Evolutionary conservation across 192 early-diverging fungal species (phyloP).

Genomic region (Coemansia sp.): DNA sequence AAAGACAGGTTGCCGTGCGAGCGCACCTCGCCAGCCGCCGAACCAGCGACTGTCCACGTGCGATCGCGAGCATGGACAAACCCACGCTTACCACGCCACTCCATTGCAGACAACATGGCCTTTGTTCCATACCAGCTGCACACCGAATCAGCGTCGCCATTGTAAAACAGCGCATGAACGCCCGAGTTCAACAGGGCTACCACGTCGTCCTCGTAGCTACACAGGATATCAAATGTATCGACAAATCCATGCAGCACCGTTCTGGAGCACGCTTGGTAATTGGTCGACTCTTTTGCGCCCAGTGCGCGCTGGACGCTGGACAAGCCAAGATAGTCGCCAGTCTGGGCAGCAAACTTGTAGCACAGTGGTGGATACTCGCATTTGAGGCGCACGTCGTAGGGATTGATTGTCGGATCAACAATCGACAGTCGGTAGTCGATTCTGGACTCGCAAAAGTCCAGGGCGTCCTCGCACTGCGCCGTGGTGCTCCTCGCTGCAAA

Average conservation of each 20-base stretch:
- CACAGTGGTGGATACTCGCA: conserved; percentile 79
- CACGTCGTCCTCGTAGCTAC: conserved; percentile 64
- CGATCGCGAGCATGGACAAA: conserved; percentile 72
- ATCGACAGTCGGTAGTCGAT: conserved; percentile 66
- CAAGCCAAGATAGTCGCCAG: conserved; percentile 74
- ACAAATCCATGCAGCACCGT: conserved; percentile 72
- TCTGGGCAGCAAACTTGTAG: conserved; percentile 71
- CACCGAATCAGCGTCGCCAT: conserved; percentile 90
- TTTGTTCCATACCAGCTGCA: conserved; percentile 89
- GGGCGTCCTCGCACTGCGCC: conserved; percentile 4
- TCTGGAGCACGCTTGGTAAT: conserved; percentile 77
- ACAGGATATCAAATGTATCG: conserved; percentile 78
- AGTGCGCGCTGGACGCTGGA: conserved; percentile 67
- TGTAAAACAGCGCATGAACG: conserved; percentile 83
- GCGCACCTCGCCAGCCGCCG: conserved; percentile 65
- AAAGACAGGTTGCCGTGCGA: conserved; percentile 71
- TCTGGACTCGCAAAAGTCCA: conserved; percentile 69
- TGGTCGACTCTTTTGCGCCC: conserved; percentile 60
- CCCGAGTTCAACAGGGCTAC: conserved; percentile 71
- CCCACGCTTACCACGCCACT: conserved; percentile 76
- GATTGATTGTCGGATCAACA: conserved; percentile 76
- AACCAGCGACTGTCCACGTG: conserved; percentile 68
- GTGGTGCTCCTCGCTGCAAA: not conserved
- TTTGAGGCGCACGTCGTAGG: conserved; percentile 88
- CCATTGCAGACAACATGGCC: conserved; percentile 75